These are phyloP conservation scores for Coprinellus micaceus DNA, from an alignment of 768 basidiomycete genomes.

Conservation along the genomic window DNA sequence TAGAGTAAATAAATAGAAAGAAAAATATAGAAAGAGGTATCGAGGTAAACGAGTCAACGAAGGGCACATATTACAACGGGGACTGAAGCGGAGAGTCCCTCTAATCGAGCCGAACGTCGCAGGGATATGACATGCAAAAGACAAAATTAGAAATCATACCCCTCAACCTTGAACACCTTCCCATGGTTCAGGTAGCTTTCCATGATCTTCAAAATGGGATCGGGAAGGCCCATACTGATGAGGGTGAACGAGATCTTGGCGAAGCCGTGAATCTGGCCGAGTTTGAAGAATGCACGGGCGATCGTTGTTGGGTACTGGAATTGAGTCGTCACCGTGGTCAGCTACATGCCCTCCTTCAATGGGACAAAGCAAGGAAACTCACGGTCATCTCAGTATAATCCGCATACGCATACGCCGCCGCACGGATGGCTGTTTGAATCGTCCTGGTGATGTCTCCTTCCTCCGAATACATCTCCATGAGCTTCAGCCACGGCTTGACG, in stretches of 20 bases:
- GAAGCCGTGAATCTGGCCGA: conserved; percentile 89
- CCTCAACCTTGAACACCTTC: conserved; percentile 83
- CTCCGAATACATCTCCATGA: conserved; percentile 95
- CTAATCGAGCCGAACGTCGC: not conserved
- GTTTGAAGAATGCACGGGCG: conserved; percentile 86
- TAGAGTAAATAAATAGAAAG: not conserved
- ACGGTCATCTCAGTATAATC: conserved; percentile 90
- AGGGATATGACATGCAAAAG: too few species aligned
- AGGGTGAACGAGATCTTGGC: conserved; percentile 92
- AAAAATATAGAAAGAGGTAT: not conserved
- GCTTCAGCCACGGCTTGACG: conserved; percentile 87
- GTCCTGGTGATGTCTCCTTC: conserved; percentile 91
- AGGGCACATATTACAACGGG: not conserved
- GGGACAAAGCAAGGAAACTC: conserved; percentile 27
- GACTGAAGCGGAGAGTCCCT: not conserved
- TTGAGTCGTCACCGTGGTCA: conserved; percentile 2
- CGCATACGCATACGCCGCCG: conserved; percentile 88
- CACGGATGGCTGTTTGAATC: conserved; percentile 87
- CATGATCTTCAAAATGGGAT: conserved; percentile 89
- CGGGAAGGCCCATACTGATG: conserved; percentile 90
- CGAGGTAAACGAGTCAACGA: not conserved
- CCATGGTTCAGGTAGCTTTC: conserved; percentile 88
- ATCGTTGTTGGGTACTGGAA: conserved; percentile 85
- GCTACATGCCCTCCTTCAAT: conserved; percentile 2
- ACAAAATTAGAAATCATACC: conserved; percentile 61